Evolutionary conservation across 75 land plant species (phyloP), one percentile per base, ranked within the genome.

Genomic region (Chamaecyparis obtusa): DNA sequence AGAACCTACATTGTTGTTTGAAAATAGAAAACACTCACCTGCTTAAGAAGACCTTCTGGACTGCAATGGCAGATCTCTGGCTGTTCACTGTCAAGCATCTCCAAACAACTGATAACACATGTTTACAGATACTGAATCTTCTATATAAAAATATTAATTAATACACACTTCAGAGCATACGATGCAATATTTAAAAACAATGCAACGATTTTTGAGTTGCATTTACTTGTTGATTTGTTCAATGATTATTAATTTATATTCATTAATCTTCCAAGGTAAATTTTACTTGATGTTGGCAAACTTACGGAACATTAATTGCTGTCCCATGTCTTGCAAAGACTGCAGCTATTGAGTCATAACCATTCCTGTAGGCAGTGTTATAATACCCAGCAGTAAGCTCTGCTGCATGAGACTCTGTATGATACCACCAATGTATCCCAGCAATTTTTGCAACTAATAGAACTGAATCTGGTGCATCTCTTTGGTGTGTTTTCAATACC

Each of bases 331-430:
- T 88, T 49, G 87, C 92, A 51, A 92, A 92, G 85, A 92, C 69
- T 35, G 82, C 71, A 49, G 88, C 90, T 24, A 92, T 77, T 43
- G 93, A 88, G 56, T 87, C 85, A 87, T 92, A 92, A 67, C 93
- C 93, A 87, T 92, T 92, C 60, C 90, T 86, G 24, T 57, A 43
- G 41, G 82, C 54, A 84, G 93, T 92, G 83, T 92, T 92, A 85
- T 92, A 92, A 85, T 92, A 92, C 32, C 93, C 93, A 46, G 93
- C 92, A 36, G 93, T 92, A 64, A 92, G 92, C 85, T 92, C 93
- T 46, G 93, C 89, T 46, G 93, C 88, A 81, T 92, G 93, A 19
- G 93, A 92, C 27, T 60, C 36, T 49, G 93, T 87, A 46, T 72
- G 71, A 87, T 92, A 92, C 85, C 87, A 86, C 93, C 93, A 92